phyloP scores from a whole-genome alignment of 352 stramenopile genomes.

The Phytophthora pisi region DNA sequence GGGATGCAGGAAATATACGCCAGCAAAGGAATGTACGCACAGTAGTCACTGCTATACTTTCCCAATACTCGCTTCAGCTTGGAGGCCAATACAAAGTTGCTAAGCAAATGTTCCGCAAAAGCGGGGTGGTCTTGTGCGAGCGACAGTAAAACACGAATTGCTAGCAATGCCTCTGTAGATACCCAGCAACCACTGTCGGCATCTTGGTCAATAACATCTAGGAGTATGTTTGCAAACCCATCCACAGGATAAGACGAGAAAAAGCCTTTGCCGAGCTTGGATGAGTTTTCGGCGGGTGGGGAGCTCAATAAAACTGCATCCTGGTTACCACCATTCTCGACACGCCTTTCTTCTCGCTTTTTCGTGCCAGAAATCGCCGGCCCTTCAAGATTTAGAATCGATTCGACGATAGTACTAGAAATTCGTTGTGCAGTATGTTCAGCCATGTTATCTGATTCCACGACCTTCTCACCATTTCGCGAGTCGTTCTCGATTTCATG shows the following conservation, averaged over 20 bases:
- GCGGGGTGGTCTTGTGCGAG: conserved; percentile 49
- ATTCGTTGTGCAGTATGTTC: conserved; percentile 13
- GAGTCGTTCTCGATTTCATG: conserved; percentile 60
- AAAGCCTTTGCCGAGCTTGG: conserved; percentile 8
- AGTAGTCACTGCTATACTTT: conserved; percentile 50
- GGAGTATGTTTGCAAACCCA: conserved; percentile 49
- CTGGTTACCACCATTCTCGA: conserved; percentile 19
- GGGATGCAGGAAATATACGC: conserved; percentile 67
- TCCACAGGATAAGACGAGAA: conserved; percentile 26
- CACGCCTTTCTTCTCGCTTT: conserved; percentile 46
- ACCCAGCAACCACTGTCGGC: conserved; percentile 30
- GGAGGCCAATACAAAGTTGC: conserved; percentile 21
- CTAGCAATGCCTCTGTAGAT: conserved; percentile 49
- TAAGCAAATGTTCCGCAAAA: conserved; percentile 65
- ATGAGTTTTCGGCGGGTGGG: conserved; percentile 13
- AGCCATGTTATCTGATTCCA: not conserved
- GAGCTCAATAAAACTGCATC: conserved; percentile 22
- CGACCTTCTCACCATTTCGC: not conserved
- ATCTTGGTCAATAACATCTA: conserved; percentile 59
- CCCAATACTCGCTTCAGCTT: conserved; percentile 57
- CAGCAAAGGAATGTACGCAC: conserved; percentile 64
- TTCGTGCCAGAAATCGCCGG: conserved; percentile 14
- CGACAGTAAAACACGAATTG: conserved; percentile 61
- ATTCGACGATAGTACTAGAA: conserved; percentile 48
- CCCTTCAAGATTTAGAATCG: conserved; percentile 39